Evolutionary conservation across 2,329 filamentous ascomycete genomes (phyloP), one percentile per base, ranked within the genome.

Genomic region (Metarhizium robertsii): DNA sequence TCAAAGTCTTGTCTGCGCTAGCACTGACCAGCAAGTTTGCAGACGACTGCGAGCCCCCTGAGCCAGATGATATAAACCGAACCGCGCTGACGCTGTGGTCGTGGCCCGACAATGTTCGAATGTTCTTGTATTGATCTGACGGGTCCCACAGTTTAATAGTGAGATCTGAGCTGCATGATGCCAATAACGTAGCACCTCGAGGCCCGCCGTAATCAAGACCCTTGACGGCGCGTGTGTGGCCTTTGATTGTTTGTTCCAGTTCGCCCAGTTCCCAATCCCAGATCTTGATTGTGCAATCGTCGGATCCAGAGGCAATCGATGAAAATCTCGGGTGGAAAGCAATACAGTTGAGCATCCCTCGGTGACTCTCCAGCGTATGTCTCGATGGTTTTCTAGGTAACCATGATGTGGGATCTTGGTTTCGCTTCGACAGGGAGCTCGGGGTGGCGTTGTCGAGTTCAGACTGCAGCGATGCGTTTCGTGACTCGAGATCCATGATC

Each of bases 221-320:
- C 32, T 94, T 74, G 1, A 96, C 90, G 3, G 90, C 84, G 66
- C 88, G 91, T 5, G 91, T 96, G 66, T 96, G 92, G 1, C 90
- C 91, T 68, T 96, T 96, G 56, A 96, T 81, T 0, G 92, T 96
- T 59, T 87, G 78, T 69, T 96, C 92, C 4, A 95, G 77, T 71
- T 96, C 92, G 50, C 92, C 92, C 29, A 95, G 74, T 66, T 96
- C 92, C 88, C 91, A 96, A 66, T 96, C 92, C 92, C 92, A 96
- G 55, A 96, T 92, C 66, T 96, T 96, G 69, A 97, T 95, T 7
- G 88, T 95, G 54, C 84, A 88, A 70, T 96, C 92, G 69, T 96
- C 92, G 8, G 91, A 95, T 16, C 89, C 92, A 0, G 90, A 94
- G 10, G 92, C 92, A 25, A 96, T 77, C 5, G 89, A 92, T 10